Conservation (phyloP, 441 rosid genomes). For the Daphne laureola region DNA sequence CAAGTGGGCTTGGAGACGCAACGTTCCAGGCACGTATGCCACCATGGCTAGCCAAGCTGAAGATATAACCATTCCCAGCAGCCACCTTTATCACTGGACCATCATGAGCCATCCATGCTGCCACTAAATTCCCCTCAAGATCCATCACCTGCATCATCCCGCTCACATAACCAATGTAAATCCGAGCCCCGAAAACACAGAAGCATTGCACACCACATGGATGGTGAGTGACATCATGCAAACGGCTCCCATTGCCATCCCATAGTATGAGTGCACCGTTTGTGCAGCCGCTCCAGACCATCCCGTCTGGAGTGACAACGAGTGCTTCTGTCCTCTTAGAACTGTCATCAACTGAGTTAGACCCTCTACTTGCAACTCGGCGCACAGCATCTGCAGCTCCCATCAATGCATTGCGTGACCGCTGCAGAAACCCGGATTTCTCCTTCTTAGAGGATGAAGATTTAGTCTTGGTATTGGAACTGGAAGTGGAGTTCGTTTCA, state of each 20-base stretch:
- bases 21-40: conserved; percentile 95
- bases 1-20: conserved; percentile 87
- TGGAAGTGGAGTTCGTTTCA: conserved; percentile 24
- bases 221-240: conserved; percentile 71
- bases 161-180: conserved; percentile 85
- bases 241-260: conserved; percentile 83
- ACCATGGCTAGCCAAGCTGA: conserved; percentile 94
- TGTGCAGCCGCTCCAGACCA: conserved; percentile 90
- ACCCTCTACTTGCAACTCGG: conserved; percentile 84
- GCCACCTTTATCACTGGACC: conserved; percentile 88
- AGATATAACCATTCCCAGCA: conserved; percentile 57
- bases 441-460: conserved; percentile 82
- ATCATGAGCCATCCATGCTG: conserved; percentile 82
- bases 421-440: conserved; percentile 83
- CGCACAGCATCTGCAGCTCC: conserved; percentile 99
- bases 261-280: conserved; percentile 84
- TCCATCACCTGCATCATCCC: conserved; percentile 81
- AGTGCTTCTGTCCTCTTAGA: conserved; percentile 83
- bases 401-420: conserved; percentile 92
- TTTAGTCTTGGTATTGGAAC: conserved; percentile 38
- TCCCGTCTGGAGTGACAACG: conserved; percentile 70
- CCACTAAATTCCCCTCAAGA: conserved; percentile 77
- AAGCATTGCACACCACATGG: conserved; percentile 77
- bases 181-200: conserved; percentile 64
- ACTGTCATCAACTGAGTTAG: conserved; percentile 69